Conservation (phyloP, 148 eudicot genomes). For the Amaranthus hypochondriacus region DNA sequence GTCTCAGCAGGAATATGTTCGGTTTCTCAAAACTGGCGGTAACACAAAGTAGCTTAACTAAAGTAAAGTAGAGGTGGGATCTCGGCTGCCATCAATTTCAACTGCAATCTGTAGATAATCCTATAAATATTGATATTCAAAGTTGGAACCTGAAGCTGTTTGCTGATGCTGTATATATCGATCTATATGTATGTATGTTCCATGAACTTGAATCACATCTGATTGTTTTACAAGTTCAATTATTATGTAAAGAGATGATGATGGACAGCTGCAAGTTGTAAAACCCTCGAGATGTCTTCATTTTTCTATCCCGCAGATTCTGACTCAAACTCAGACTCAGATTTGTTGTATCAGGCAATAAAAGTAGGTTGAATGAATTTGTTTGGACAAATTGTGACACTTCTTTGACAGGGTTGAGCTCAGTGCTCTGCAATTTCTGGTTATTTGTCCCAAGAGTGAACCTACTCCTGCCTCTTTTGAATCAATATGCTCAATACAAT, state of each 20-base stretch:
- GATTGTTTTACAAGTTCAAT: conserved; percentile 6
- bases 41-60: conserved; percentile 33
- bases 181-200: not conserved
- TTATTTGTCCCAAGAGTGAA: too few relatives aligned
- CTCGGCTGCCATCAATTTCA: not conserved
- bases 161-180: conserved; percentile 18
- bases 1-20: conserved; percentile 73
- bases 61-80: not conserved
- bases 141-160: conserved; percentile 11
- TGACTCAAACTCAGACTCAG: not conserved
- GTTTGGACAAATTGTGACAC: not conserved
- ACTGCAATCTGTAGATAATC: conserved; percentile 13
- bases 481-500: too few relatives aligned
- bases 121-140: conserved; percentile 9
- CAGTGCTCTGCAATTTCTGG: too few relatives aligned
- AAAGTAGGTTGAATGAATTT: not conserved
- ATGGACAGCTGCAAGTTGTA: conserved; percentile 17
- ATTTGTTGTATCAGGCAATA: not conserved
- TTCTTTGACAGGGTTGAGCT: too few relatives aligned
- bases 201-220: conserved; percentile 5
- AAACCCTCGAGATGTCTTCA: conserved; percentile 1
- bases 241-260: conserved; percentile 11
- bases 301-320: not conserved
- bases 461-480: too few relatives aligned
- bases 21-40: conserved; percentile 67